Percentiles rank a stretch among this genome's conserved stretches.
Conservation (phyloP, 2,329 filamentous ascomycete genomes). For the Claviceps citrina region DNA sequence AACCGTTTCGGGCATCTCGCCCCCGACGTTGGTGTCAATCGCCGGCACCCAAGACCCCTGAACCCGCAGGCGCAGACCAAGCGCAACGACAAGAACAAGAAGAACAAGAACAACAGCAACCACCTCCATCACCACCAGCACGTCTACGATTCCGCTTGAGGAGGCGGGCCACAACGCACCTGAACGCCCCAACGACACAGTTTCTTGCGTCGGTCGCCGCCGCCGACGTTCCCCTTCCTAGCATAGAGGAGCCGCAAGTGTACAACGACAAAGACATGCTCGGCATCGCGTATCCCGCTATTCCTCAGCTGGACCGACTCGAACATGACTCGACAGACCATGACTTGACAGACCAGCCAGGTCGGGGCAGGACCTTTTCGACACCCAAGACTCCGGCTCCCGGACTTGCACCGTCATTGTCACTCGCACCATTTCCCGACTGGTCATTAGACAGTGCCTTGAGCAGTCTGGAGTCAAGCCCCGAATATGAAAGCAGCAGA, state of each 20-base stretch:
- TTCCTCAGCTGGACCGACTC: slow-evolving; percentile 21
- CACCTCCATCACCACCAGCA: slow-evolving; percentile 24
- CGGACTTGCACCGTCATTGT: slow-evolving; percentile 26
- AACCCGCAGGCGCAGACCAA: slow-evolving; percentile 26
- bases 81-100: slow-evolving; percentile 21
- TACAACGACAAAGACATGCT: slow-evolving; percentile 29
- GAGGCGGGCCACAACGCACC: slow-evolving; percentile 34
- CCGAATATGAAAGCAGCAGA: slow-evolving; percentile 43
- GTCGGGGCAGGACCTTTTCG: slow-evolving; percentile 30
- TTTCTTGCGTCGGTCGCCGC: slow-evolving; percentile 53
- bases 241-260: slow-evolving; percentile 42
- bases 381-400: slow-evolving; percentile 46
- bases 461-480: slow-evolving; percentile 42
- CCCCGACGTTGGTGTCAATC: slow-evolving; percentile 27
- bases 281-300: slow-evolving; percentile 18
- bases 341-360: slow-evolving; percentile 14
- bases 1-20: slow-evolving; percentile 29
- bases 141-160: slow-evolving; percentile 38
- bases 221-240: slow-evolving; percentile 48
- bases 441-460: slow-evolving; percentile 43
- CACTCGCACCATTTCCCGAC: slow-evolving; percentile 36
- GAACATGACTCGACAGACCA: slow-evolving; percentile 18
- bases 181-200: slow-evolving; percentile 45
- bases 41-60: slow-evolving; percentile 34
- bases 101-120: background rate